phyloP scores from a whole-genome alignment of 768 basidiomycete genomes.

The Naematelia aurantialba region DNA sequence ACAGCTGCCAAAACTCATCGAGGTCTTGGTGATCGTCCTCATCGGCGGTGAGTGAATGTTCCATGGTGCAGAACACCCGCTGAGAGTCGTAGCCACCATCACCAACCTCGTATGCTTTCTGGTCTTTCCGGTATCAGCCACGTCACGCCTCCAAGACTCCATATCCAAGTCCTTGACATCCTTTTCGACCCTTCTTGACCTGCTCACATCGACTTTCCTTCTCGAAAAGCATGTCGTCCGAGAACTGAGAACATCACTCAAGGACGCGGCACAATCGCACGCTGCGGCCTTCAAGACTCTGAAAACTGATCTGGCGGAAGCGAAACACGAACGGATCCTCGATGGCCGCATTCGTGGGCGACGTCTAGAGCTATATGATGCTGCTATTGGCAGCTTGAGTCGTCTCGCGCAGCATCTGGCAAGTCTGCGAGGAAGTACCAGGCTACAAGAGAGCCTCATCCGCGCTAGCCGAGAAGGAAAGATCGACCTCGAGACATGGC shows the following conservation, averaged over 20 bases:
- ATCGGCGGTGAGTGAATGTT: slow-evolving; percentile 57
- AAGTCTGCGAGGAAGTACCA: slow-evolving; percentile 77
- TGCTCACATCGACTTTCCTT: slow-evolving; percentile 80
- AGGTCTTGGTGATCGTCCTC: slow-evolving; percentile 71
- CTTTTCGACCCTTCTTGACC: slow-evolving; percentile 76
- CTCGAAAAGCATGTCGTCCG: slow-evolving; percentile 56
- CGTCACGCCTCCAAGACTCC: slow-evolving; percentile 65
- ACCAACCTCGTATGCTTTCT: slow-evolving; percentile 80
- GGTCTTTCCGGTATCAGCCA: slow-evolving; percentile 82
- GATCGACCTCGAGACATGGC: slow-evolving; percentile 20
- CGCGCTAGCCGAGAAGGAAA: slow-evolving; percentile 54
- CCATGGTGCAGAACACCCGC: background rate
- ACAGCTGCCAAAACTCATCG: slow-evolving; percentile 67
- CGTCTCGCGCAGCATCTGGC: slow-evolving; percentile 90
- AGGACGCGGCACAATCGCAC: slow-evolving; percentile 76
- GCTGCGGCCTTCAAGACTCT: slow-evolving; percentile 85
- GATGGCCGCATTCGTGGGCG: slow-evolving; percentile 50
- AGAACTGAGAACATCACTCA: slow-evolving; percentile 52
- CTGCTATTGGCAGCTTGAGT: slow-evolving; percentile 79
- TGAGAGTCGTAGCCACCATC: slow-evolving; percentile 54
- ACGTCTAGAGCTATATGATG: slow-evolving; percentile 67
- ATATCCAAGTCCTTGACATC: slow-evolving; percentile 83
- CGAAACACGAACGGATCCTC: slow-evolving; percentile 72
- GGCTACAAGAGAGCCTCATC: slow-evolving; percentile 76
- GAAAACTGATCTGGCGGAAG: slow-evolving; percentile 79